Evolutionary conservation across 768 basidiomycete species (phyloP).

Genomic region (Tephrocybe sp.): DNA sequence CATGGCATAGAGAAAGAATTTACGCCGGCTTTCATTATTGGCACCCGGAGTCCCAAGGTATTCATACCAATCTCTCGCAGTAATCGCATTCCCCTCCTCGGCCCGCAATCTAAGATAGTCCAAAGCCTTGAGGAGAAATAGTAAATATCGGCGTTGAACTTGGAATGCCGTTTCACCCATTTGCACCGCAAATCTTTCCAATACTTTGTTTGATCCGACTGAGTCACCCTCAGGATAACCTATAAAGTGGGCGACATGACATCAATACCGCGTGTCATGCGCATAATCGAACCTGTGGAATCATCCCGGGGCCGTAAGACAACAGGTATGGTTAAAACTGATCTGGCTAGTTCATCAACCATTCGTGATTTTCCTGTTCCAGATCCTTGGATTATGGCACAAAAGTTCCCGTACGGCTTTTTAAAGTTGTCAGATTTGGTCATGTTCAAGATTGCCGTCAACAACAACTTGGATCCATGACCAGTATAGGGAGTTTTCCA

Average conservation of each 20-base stretch:
- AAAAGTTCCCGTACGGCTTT: slow-evolving; percentile 35
- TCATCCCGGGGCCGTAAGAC: not conserved
- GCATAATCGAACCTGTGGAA: not conserved
- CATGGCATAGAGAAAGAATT: not conserved
- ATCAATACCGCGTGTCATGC: not conserved
- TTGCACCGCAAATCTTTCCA: no score
- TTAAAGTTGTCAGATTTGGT: no score
- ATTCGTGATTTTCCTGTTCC: slow-evolving; percentile 11
- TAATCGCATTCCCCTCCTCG: not conserved
- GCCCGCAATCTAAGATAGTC: not conserved
- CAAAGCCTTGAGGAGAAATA: not conserved
- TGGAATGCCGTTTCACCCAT: no score
- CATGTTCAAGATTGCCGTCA: no score
- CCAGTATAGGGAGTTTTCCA: no score
- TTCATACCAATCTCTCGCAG: not conserved
- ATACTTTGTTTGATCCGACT: no score
- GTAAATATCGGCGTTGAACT: not conserved
- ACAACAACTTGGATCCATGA: no score
- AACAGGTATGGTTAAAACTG: slow-evolving; percentile 3
- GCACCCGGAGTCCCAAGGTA: not conserved
- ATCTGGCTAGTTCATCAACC: slow-evolving; percentile 3
- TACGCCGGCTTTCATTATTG: rapidly evolving
- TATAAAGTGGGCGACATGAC: not conserved
- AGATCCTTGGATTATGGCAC: slow-evolving; percentile 9
- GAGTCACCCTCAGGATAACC: no score